Evolutionary conservation across 371 early-diverging fungal species (phyloP).

Genomic region (Syncephalis fuscata): DNA sequence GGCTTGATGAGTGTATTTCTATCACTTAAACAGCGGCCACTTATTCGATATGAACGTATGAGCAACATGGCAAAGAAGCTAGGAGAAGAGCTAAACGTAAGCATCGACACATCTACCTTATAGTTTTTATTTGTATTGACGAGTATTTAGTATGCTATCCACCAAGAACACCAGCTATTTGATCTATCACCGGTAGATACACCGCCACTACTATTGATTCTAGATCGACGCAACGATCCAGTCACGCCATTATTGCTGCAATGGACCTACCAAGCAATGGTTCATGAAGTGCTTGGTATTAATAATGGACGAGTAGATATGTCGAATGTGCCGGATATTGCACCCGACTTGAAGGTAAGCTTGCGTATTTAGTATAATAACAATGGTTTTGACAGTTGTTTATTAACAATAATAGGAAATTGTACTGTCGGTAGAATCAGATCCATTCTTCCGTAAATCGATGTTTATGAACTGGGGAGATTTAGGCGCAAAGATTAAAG

Average conservation of each 20-base stretch:
- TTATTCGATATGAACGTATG: slow-evolving; percentile 71
- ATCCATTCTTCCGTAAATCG: slow-evolving; percentile 75
- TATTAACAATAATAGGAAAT: slow-evolving; percentile 40
- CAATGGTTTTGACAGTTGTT: not conserved
- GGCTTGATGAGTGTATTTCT: slow-evolving; percentile 63
- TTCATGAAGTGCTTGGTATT: slow-evolving; percentile 92
- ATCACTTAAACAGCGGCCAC: slow-evolving; percentile 75
- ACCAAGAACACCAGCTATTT: slow-evolving; percentile 66
- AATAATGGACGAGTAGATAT: slow-evolving; percentile 88
- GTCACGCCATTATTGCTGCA: slow-evolving; percentile 92
- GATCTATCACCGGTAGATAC: slow-evolving; percentile 66
- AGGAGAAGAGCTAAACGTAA: slow-evolving; percentile 62
- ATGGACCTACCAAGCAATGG: slow-evolving; percentile 99
- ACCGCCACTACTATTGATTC: slow-evolving; percentile 71
- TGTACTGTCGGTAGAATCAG: slow-evolving; percentile 72
- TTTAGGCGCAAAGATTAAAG: slow-evolving; percentile 81
- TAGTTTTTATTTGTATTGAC: not conserved
- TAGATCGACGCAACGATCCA: slow-evolving; percentile 94
- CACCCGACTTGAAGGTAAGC: slow-evolving; percentile 59
- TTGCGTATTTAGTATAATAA: not conserved
- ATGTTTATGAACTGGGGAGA: slow-evolving; percentile 89
- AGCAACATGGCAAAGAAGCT: slow-evolving; percentile 65
- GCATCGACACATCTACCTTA: slow-evolving; percentile 3
- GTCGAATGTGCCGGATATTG: slow-evolving; percentile 58
- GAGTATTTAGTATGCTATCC: slow-evolving; percentile 41